phyloP scores from a whole-genome alignment of 2,329 filamentous ascomycete species.

The Penicillium olsonii region DNA sequence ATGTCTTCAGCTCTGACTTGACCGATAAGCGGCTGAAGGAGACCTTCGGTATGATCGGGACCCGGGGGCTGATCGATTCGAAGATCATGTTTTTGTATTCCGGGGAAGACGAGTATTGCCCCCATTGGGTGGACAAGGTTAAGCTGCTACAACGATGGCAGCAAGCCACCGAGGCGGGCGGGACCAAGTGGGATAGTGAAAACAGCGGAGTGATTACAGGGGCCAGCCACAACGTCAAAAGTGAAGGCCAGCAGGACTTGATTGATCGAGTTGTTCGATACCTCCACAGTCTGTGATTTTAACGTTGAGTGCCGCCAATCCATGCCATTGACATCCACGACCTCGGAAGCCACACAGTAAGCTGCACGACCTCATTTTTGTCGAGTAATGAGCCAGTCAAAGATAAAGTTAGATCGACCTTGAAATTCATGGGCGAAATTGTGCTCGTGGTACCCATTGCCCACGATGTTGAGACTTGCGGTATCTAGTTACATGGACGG shows the following conservation, averaged over 20 bases:
- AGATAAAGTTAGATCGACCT: not conserved
- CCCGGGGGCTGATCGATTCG: slow-evolving; percentile 38
- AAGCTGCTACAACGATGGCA: slow-evolving; percentile 47
- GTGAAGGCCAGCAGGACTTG: slow-evolving; percentile 49
- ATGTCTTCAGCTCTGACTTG: slow-evolving; percentile 86
- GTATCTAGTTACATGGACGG: not conserved
- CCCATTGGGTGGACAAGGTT: slow-evolving; percentile 48
- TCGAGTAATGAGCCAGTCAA: no score
- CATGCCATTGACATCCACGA: not conserved
- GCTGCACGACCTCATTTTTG: no score
- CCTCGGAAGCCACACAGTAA: not conserved
- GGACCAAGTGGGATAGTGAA: slow-evolving; percentile 49
- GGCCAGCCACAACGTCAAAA: slow-evolving; percentile 53
- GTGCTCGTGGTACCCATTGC: not conserved
- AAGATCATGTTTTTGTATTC: slow-evolving; percentile 49
- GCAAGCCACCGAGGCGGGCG: slow-evolving; percentile 40
- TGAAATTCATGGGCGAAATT: not conserved
- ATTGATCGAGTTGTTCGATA: slow-evolving; percentile 38
- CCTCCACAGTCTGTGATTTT: slow-evolving; percentile 28
- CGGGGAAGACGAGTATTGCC: slow-evolving; percentile 49
- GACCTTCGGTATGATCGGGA: slow-evolving; percentile 63
- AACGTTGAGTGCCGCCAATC: not conserved
- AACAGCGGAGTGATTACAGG: slow-evolving; percentile 51
- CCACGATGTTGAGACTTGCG: not conserved
- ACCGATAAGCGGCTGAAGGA: slow-evolving; percentile 55